Percentiles rank a stretch among this genome's conserved stretches.
Evolutionary conservation across 2,329 filamentous ascomycete species (phyloP).

Genomic region (Alternaria sp.): DNA sequence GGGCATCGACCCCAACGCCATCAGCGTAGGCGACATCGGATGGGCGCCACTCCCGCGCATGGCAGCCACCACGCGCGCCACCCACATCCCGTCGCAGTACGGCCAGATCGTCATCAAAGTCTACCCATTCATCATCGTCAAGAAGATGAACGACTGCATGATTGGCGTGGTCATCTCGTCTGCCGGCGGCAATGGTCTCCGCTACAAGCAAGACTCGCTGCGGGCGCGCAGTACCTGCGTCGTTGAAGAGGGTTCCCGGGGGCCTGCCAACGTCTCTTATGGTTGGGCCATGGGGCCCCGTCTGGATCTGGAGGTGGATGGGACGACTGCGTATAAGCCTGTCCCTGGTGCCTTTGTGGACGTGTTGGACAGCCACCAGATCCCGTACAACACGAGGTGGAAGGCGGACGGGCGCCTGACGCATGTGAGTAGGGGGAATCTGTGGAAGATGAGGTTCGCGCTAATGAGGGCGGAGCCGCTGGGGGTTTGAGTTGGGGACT

Average conservation of each 20-base stretch:
- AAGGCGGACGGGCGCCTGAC: not conserved
- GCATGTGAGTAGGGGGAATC: not conserved
- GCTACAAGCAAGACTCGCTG: not conserved
- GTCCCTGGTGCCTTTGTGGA: not conserved
- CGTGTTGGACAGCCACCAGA: not conserved
- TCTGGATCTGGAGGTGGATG: not conserved
- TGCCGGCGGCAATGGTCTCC: not conserved
- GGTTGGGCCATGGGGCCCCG: not conserved
- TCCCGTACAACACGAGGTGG: not conserved
- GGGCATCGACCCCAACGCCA: not conserved
- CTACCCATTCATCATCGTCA: not conserved
- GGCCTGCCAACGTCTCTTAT: not conserved
- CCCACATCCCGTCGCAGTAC: not conserved
- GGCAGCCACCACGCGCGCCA: not conserved
- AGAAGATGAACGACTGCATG: slow-evolving; percentile 3
- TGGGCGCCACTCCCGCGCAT: not conserved
- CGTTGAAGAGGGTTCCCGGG: too few species aligned
- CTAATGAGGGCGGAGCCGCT: too few species aligned
- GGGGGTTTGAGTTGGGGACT: not conserved
- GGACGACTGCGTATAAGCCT: not conserved
- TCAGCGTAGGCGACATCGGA: not conserved
- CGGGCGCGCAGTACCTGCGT: not conserved
- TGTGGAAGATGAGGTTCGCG: too few species aligned
- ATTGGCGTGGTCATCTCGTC: not conserved
- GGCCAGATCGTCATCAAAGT: not conserved